Evolutionary conservation across 1,284 basidiomycete genomes (phyloP), one percentile per base, ranked within the genome.

Genomic region (Earliella scabrosa): DNA sequence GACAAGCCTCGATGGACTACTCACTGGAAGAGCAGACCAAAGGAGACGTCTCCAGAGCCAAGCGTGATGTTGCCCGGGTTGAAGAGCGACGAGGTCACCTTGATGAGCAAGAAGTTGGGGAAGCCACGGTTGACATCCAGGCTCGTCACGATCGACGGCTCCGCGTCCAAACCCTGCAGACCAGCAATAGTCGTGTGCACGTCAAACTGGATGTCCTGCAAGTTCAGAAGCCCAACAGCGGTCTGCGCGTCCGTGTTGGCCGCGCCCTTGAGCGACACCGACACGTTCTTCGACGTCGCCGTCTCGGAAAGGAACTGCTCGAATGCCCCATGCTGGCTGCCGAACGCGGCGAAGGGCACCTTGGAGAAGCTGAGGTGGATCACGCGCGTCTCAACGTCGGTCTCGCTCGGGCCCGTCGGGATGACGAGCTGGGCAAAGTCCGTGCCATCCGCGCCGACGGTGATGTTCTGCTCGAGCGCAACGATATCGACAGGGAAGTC

Each of bases 51-150:
- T 1, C 86, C 88, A 10, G 80, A 47, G 7, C 83, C 85, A 31
- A 92, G 86, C 8, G 90, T 90, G 61, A 92, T 71, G 63, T 88
- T 87, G 60, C 88, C 90, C 8, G 86, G 87, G 59, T 87, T 87
- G 65, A 80, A 85, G 24, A 88, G 66, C 2, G 75, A 73, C 31
- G 81, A 81, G 35, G 81, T 74, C n/a, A 85, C 82, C 60, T 78
- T 89, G 73, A 92, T 92, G 51, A 90, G 75, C n/a, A 92, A 74
- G 68, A 80, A 88, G 63, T 85, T 79, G 0, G 82, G 61, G 74
- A 82, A 91, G 7, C 90, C 90, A 53, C 83, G 87, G 51, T 79
- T 83, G 27, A 92, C 89, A 63, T 92, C 88, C 54, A 92, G 71
- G 63, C 82, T 77, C 36, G 77, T 76, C 9, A 92, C 80, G 4